Conservation (phyloP, 495 filamentous ascomycete genomes). For the Lasiosphaeria miniovina region DNA sequence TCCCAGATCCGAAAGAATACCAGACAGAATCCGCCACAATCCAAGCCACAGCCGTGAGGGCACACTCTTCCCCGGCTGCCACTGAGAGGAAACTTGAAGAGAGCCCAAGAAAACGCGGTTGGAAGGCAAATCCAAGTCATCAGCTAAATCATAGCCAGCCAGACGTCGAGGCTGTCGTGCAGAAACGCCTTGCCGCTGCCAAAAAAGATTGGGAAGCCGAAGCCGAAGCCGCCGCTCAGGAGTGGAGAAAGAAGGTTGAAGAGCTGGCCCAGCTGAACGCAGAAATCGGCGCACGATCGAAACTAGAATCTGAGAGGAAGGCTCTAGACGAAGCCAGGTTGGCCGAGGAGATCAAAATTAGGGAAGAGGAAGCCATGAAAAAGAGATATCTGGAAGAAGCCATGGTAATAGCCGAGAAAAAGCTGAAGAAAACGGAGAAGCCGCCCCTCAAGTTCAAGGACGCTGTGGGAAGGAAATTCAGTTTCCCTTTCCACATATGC, state of each 20-base stretch:
- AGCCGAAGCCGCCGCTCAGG: constrained; percentile 38
- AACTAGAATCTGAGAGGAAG: constrained; percentile 15
- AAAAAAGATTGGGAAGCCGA: constrained; percentile 26
- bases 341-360: constrained; percentile 28
- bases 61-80: no score
- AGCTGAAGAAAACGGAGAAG: constrained; percentile 49
- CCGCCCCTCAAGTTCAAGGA: constrained; percentile 75
- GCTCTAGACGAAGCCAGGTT: constrained; percentile 30
- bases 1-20: no score
- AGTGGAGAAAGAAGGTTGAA: constrained; percentile 40
- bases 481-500: constrained; percentile 77
- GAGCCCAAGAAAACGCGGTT: no score
- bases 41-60: no score
- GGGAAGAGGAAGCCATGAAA: constrained; percentile 14
- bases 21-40: no score
- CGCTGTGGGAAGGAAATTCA: constrained; percentile 80
- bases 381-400: constrained; percentile 38
- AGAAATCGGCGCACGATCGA: constrained; percentile 26
- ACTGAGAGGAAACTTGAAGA: no score
- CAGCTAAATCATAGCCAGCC: background rate
- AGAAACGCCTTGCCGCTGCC: background rate
- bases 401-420: constrained; percentile 50
- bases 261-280: constrained; percentile 34
- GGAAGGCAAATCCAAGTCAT: background rate
- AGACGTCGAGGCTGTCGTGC: background rate